These are phyloP conservation scores for Isabelozyma gotoi DNA, from an alignment of 805 yeast genomes.

Conservation along the genomic window DNA sequence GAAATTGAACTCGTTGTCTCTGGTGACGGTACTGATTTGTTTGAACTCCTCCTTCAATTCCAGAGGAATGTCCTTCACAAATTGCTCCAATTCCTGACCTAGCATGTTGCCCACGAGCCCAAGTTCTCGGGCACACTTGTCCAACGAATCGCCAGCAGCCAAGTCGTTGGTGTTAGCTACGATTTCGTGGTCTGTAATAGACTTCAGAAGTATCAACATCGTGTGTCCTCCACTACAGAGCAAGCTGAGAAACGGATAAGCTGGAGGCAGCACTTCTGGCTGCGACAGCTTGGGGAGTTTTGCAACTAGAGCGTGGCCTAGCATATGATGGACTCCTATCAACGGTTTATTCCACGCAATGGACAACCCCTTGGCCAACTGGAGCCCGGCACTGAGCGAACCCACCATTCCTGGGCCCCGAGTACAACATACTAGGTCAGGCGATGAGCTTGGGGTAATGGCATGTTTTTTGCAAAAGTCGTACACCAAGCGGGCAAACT, in stretches of 20 bases:
- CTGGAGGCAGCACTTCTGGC: constrained; percentile 54
- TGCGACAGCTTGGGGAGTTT: constrained; percentile 23
- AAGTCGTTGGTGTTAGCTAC: constrained; percentile 77
- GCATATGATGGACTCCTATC: constrained; percentile 94
- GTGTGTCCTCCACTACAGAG: constrained; percentile 95
- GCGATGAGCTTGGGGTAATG: constrained; percentile 32
- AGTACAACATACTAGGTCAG: constrained; percentile 84
- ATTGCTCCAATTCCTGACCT: constrained; percentile 76
- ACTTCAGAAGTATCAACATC: constrained; percentile 67
- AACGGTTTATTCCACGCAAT: constrained; percentile 76
- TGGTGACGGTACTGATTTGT: constrained; percentile 16
- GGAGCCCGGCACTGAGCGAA: constrained; percentile 77
- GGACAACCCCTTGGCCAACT: constrained; percentile 80
- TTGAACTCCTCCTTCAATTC: constrained; percentile 25
- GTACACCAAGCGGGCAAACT: constrained; percentile 52
- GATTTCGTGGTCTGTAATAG: constrained; percentile 66
- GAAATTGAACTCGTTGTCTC: constrained; percentile 23
- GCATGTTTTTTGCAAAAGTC: constrained; percentile 40
- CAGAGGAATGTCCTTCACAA: constrained; percentile 35
- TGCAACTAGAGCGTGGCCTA: constrained; percentile 77
- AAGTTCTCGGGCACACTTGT: constrained; percentile 84
- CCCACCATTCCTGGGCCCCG: constrained; percentile 98
- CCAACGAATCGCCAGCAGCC: constrained; percentile 92
- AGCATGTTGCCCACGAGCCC: constrained; percentile 83
- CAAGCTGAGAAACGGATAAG: constrained; percentile 71